These are phyloP conservation scores for Mortierella sp. DNA, from an alignment of 371 early-diverging fungal genomes.

Conservation along the genomic window DNA sequence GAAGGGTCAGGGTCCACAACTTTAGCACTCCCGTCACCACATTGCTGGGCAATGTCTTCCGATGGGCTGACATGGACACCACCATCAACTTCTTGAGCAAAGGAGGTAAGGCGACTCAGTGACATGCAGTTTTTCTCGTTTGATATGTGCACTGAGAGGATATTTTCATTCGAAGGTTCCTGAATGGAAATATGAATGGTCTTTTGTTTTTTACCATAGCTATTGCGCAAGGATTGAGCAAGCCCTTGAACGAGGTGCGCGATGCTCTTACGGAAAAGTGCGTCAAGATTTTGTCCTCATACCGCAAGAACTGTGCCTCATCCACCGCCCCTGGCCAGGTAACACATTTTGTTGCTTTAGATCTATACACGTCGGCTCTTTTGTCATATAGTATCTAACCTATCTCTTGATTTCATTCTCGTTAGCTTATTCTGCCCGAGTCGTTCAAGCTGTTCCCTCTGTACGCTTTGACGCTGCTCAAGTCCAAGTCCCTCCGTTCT, in stretches of 20 bases:
- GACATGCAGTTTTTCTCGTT: not conserved
- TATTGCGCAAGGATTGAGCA: conserved; percentile 73
- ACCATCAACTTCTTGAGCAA: conserved; percentile 89
- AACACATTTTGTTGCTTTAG: conserved; percentile 63
- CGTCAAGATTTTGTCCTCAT: conserved; percentile 90
- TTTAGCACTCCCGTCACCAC: conserved; percentile 84
- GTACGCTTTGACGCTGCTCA: conserved; percentile 87
- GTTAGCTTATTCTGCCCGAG: conserved; percentile 92
- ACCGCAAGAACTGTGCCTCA: conserved; percentile 93
- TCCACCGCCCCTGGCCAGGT: conserved; percentile 93
- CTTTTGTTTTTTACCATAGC: conserved; percentile 57
- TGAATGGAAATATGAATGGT: too few relatives aligned
- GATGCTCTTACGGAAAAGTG: conserved; percentile 89
- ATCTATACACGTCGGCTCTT: conserved; percentile 58
- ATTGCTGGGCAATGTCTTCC: conserved; percentile 85
- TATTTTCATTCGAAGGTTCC: too few relatives aligned
- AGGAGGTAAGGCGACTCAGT: conserved; percentile 60
- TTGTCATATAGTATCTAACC: not conserved
- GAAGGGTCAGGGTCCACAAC: conserved; percentile 95
- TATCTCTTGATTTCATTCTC: not conserved
- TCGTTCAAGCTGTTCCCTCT: conserved; percentile 96
- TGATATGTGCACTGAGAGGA: not conserved
- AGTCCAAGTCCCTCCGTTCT: conserved; percentile 79
- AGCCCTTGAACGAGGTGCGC: conserved; percentile 83
- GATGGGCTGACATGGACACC: conserved; percentile 92